These are phyloP conservation scores for Alternaria longipes DNA, from an alignment of 2,329 filamentous ascomycete genomes.

Conservation along the genomic window DNA sequence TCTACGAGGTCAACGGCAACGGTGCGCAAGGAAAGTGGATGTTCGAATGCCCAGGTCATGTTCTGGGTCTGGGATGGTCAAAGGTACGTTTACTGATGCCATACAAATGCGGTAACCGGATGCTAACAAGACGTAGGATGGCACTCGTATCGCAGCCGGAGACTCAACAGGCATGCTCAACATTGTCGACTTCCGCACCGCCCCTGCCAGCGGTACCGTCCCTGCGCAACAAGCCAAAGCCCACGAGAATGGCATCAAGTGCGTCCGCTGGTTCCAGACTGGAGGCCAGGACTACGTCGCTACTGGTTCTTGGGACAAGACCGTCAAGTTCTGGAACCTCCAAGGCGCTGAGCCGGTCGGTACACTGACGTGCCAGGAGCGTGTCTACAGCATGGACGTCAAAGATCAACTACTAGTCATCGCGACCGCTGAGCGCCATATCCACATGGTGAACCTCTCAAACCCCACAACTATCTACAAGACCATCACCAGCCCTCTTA, in stretches of 20 bases:
- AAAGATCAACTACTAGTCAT: conserved; percentile 88
- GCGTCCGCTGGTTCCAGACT: conserved; percentile 70
- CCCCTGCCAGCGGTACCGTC: conserved; percentile 40
- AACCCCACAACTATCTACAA: conserved; percentile 94
- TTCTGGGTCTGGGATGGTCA: conserved; percentile 86
- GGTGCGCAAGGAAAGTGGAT: conserved; percentile 84
- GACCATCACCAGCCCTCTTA: conserved; percentile 92
- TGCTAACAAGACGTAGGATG: conserved; percentile 70
- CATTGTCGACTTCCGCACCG: conserved; percentile 78
- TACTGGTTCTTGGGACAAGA: conserved; percentile 93
- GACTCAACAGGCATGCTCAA: conserved; percentile 92
- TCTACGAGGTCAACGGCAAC: conserved; percentile 90
- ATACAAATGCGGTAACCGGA: neutral
- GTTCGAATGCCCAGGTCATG: conserved; percentile 83
- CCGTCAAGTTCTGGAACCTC: conserved; percentile 88
- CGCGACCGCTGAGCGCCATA: conserved; percentile 93
- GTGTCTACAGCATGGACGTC: conserved; percentile 91
- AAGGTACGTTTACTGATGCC: conserved; percentile 67
- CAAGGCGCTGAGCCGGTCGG: conserved; percentile 70
- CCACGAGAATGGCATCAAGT: conserved; percentile 84
- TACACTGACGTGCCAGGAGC: conserved; percentile 74
- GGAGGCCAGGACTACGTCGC: conserved; percentile 81
- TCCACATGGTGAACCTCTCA: conserved; percentile 92
- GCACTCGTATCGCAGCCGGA: conserved; percentile 84
- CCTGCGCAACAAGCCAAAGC: conserved; percentile 66